phyloP scores from a whole-genome alignment of 2,329 filamentous ascomycete genomes.

The Fusarium sp. region DNA sequence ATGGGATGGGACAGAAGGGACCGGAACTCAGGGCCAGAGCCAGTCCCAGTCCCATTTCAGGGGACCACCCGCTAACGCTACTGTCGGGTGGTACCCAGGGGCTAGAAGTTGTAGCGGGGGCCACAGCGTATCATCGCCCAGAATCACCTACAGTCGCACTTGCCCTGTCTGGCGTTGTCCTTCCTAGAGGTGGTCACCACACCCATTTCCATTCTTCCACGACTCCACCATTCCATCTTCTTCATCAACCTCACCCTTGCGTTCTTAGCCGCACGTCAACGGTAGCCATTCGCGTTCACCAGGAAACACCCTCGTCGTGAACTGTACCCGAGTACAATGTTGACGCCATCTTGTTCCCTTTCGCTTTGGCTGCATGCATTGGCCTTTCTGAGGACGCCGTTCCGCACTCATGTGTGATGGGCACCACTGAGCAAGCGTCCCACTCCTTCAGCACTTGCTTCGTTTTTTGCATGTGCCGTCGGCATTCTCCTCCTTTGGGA shows the following conservation, averaged over 20 bases:
- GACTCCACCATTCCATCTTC: conserved; percentile 10
- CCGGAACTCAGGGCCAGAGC: conserved; percentile 14
- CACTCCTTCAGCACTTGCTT: conserved; percentile 16
- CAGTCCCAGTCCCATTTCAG: conserved; percentile 22
- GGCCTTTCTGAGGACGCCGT: neutral
- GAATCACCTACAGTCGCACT: conserved; percentile 12
- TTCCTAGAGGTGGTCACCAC: neutral
- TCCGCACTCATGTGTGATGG: neutral
- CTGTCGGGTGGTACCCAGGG: neutral
- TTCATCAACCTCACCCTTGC: conserved; percentile 34
- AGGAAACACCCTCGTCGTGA: neutral
- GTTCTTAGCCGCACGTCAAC: conserved; percentile 4
- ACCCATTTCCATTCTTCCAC: neutral
- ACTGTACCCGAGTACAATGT: neutral
- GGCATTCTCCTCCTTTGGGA: conserved; percentile 8
- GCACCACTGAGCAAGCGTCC: conserved; percentile 24
- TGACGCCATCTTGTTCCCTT: neutral
- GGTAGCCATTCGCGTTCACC: neutral
- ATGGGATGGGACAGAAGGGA: neutral
- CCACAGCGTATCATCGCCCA: conserved; percentile 25
- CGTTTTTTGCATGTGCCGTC: conserved; percentile 20
- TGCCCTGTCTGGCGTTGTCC: conserved; percentile 11
- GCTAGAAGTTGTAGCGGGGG: conserved; percentile 3
- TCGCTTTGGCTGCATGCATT: neutral
- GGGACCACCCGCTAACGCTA: conserved; percentile 31